Conservation (phyloP, 345 rosid genomes). For the Camelina sativa region DNA sequence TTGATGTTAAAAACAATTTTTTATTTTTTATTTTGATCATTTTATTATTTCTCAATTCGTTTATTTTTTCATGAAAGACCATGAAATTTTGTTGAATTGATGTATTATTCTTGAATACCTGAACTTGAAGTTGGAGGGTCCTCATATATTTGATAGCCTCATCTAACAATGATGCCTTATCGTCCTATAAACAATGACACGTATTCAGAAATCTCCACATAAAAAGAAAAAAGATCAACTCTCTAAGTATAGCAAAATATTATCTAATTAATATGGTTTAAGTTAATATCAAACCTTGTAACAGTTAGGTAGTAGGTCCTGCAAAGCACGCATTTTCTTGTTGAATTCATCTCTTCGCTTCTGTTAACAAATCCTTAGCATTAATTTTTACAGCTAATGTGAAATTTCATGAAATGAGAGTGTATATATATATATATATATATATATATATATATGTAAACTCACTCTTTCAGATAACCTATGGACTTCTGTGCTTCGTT, state of each 20-base stretch:
- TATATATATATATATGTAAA: background rate
- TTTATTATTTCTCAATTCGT: background rate
- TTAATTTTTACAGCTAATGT: background rate
- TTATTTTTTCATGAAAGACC: background rate
- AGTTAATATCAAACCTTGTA: conserved; percentile 52
- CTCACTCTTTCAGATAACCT: conserved; percentile 41
- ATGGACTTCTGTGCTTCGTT: conserved; percentile 49
- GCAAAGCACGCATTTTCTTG: conserved; percentile 68
- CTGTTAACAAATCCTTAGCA: conserved; percentile 45
- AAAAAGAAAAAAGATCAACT: background rate
- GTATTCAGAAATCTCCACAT: conserved; percentile 13
- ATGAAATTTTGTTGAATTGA: conserved; percentile 9
- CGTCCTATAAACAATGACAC: conserved; percentile 48
- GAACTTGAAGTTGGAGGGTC: conserved; percentile 76
- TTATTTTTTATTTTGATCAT: background rate
- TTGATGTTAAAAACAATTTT: too few relatives aligned
- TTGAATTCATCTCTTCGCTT: conserved; percentile 66
- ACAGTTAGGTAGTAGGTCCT: conserved; percentile 71
- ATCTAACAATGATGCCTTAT: conserved; percentile 69
- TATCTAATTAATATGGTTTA: background rate
- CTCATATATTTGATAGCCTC: conserved; percentile 69
- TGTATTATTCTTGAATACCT: conserved; percentile 51
- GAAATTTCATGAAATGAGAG: background rate
- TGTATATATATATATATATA: background rate
- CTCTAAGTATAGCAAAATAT: conserved; percentile 1